phyloP scores from a whole-genome alignment of 306 rosid genomes.

The Trichosanthes cucumerina region DNA sequence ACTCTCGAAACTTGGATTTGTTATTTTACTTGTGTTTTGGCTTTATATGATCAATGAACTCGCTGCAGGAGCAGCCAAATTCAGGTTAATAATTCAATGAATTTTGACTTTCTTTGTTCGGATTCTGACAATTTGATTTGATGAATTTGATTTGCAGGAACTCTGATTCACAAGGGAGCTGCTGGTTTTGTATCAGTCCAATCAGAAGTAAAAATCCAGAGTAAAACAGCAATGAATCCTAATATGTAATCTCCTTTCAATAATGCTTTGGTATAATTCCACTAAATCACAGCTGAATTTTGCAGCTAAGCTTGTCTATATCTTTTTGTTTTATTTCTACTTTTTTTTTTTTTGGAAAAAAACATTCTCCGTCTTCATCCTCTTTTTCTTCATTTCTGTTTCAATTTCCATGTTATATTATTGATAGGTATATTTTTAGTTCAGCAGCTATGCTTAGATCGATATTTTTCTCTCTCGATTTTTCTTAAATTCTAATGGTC shows the following conservation, averaged over 20 bases:
- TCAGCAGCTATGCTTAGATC: too few relatives aligned
- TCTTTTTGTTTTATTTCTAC: not conserved
- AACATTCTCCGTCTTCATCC: not conserved
- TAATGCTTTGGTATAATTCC: not conserved
- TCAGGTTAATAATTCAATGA: not conserved
- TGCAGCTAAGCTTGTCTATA: slow-evolving; percentile 5
- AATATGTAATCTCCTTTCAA: not conserved
- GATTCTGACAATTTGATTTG: not conserved
- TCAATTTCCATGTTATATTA: not conserved
- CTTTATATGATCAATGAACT: not conserved
- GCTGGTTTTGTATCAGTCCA: slow-evolving; percentile 16
- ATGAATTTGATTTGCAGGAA: not conserved
- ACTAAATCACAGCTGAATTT: slow-evolving; percentile 4
- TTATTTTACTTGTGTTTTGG: not conserved
- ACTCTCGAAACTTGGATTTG: not conserved
- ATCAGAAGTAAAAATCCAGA: not conserved
- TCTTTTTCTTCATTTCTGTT: not conserved
- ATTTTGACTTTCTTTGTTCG: not conserved
- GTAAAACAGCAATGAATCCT: not conserved
- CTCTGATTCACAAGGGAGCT: not conserved
- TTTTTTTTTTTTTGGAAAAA: not conserved
- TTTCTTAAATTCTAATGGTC: not conserved
- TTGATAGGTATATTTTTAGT: too few relatives aligned
- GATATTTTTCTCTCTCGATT: not conserved
- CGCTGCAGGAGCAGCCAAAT: not conserved